phyloP scores from a whole-genome alignment of 2,329 filamentous ascomycete species.

The Coleophoma crateriformis region DNA sequence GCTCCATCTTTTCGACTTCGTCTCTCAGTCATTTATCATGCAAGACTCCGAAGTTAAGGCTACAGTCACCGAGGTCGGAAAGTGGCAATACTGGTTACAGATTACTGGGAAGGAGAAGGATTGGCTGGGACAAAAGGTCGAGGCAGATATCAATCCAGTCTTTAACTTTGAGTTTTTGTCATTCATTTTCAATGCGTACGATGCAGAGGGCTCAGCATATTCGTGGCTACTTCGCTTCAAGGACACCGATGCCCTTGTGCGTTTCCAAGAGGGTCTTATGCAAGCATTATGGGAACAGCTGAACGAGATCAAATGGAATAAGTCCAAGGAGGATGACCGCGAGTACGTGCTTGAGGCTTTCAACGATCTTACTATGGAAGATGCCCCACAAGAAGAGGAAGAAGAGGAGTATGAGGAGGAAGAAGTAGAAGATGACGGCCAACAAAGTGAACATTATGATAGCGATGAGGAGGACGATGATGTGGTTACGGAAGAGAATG shows the following conservation, averaged over 20 bases:
- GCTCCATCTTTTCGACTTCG: conserved; percentile 89
- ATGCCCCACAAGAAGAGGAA: conserved; percentile 53
- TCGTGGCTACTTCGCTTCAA: conserved; percentile 95
- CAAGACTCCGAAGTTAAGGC: conserved; percentile 73
- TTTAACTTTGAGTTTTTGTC: conserved; percentile 99
- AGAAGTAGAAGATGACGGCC: conserved; percentile 53
- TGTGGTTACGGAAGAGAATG: conserved; percentile 58
- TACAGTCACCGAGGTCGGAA: conserved; percentile 77
- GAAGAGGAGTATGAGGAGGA: conserved; percentile 43
- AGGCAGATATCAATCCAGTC: conserved; percentile 91
- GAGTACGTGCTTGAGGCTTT: conserved; percentile 96
- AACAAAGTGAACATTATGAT: conserved; percentile 69
- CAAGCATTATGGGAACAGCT: conserved; percentile 95
- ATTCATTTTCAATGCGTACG: conserved; percentile 98
- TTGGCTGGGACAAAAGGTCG: conserved; percentile 81
- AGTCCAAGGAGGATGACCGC: conserved; percentile 84
- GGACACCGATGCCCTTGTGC: conserved; percentile 72
- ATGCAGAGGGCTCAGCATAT: conserved; percentile 80
- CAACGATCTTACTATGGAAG: conserved; percentile 89
- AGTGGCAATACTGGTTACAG: conserved; percentile 95
- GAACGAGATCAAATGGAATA: conserved; percentile 90
- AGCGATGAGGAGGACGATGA: conserved; percentile 78
- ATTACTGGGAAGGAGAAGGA: conserved; percentile 70
- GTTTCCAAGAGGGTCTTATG: conserved; percentile 91
- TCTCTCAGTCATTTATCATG: conserved; percentile 75